Percentiles rank a stretch among this genome's conserved stretches.
phyloP scores from a whole-genome alignment of 140 eudicot genomes.

The Bidens hawaiensis region DNA sequence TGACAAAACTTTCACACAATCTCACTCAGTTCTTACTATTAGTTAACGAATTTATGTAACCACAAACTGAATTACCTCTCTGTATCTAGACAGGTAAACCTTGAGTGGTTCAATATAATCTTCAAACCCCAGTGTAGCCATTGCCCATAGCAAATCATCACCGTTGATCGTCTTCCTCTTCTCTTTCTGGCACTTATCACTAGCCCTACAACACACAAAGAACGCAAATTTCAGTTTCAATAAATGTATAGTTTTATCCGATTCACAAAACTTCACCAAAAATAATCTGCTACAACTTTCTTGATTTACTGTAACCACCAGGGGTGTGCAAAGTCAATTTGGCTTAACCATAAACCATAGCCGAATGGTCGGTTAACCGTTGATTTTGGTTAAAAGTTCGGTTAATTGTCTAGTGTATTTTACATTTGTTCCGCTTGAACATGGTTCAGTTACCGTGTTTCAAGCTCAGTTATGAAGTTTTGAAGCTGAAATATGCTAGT shows the following conservation, averaged over 20 bases:
- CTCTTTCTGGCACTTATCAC: slow-evolving; percentile 88
- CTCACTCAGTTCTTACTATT: not conserved
- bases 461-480: too few species aligned
- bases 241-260: not conserved
- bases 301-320: too few species aligned
- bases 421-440: too few species aligned
- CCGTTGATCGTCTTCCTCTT: slow-evolving; percentile 87
- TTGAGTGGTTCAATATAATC: slow-evolving; percentile 81
- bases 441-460: too few species aligned
- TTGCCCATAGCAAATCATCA: slow-evolving; percentile 88
- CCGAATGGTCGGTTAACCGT: too few species aligned
- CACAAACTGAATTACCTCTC: slow-evolving; percentile 54
- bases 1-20: not conserved
- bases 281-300: too few species aligned
- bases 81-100: slow-evolving; percentile 67
- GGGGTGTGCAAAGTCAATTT: too few species aligned
- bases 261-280: not conserved
- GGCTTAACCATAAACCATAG: too few species aligned
- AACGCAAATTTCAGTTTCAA: not conserved
- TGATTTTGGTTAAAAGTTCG: too few species aligned
- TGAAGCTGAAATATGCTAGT: too few species aligned
- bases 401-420: too few species aligned
- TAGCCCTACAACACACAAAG: slow-evolving; percentile 41
- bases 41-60: not conserved
- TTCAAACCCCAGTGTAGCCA: slow-evolving; percentile 88